Base-by-base conservation (phyloP, 2,329 filamentous ascomycete species). In the Colletotrichum sojae region DNA sequence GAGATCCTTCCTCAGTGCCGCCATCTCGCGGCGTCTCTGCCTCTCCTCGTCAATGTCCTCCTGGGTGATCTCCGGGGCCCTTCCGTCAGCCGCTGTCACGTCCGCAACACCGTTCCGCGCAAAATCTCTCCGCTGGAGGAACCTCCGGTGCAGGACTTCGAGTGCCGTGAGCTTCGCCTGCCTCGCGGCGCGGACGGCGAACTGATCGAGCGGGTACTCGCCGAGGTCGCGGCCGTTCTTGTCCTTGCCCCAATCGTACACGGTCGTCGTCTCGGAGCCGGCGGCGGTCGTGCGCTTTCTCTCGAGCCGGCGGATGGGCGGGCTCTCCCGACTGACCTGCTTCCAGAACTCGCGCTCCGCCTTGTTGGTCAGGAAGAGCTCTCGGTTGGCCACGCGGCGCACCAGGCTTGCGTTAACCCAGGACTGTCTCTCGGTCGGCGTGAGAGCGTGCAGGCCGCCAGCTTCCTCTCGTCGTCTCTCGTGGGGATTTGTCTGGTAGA, bases 291-390 rank as follows among this genome's bases (percentile, higher is more conserved):
- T 61, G 55, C 63, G 64, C 39, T 55, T 54, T 16, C 73, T 73
- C 22, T 77, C 75, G 18, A 85, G 78, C 27, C 79, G 78, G 45
- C 87, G 84, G 57, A 85, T 78, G 5, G 87, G 85, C 15, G 88
- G 79, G 64, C 78, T 82, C 55, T 85, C 82, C 72, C 89, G 88
- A 75, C 83, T 83, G 71, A 88, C 81, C 54, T 82, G 79, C 77
- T 87, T 87, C 88, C 88, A 90, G 75, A 87, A 84, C 73, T 89
- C 87, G 74, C 85, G 84, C 74, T 88, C 84, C 27, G 84, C 78
- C 76, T 88, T 88, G 76, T 82, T 80, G 70, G 78, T 80, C 40
- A 81, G 76, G 51, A 74, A 70, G 4, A 83, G 72, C 12, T 73
- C 74, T 57, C 76, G 78, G 68, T 80, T 76, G 52, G 79, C 79